phyloP scores from a whole-genome alignment of 2,329 filamentous ascomycete genomes.

The Botryotinia narcissicola region DNA sequence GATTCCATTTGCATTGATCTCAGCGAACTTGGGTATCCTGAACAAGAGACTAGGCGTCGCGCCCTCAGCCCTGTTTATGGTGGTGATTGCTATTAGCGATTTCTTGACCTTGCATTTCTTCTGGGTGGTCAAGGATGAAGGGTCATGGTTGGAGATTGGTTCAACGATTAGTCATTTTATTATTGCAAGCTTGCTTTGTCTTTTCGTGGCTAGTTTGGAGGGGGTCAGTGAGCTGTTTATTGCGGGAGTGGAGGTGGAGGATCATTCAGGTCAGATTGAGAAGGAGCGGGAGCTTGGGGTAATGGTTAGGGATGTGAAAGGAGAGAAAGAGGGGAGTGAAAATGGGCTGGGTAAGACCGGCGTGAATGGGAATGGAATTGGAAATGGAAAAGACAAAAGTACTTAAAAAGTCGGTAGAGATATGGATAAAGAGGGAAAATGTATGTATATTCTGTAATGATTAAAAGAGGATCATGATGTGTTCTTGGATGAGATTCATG shows the following conservation, averaged over 20 bases:
- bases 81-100: constrained; percentile 88
- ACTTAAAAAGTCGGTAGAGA: neutral
- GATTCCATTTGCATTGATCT: constrained; percentile 89
- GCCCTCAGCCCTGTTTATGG: constrained; percentile 87
- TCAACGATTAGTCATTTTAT: constrained; percentile 94
- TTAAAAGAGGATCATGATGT: neutral
- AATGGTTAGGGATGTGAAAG: constrained; percentile 16
- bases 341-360: constrained; percentile 13
- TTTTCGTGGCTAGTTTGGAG: constrained; percentile 88
- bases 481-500: neutral
- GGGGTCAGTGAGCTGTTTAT: constrained; percentile 82
- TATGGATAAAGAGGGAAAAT: neutral
- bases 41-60: constrained; percentile 82
- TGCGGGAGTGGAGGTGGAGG: constrained; percentile 68
- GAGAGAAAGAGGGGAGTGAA: constrained; percentile 24
- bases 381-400: constrained; percentile 19
- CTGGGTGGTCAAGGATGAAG: constrained; percentile 95
- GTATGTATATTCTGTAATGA: constrained; percentile 3
- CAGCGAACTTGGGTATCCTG: constrained; percentile 88
- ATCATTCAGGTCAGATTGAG: constrained; percentile 28
- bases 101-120: constrained; percentile 95
- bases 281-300: constrained; percentile 36
- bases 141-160: constrained; percentile 95
- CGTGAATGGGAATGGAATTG: constrained; percentile 23
- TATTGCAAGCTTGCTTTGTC: constrained; percentile 84